Evolutionary conservation across 164 flowering plant genomes (phyloP), one percentile per base, ranked within the genome.

Genomic region (Tetracentron sinense): DNA sequence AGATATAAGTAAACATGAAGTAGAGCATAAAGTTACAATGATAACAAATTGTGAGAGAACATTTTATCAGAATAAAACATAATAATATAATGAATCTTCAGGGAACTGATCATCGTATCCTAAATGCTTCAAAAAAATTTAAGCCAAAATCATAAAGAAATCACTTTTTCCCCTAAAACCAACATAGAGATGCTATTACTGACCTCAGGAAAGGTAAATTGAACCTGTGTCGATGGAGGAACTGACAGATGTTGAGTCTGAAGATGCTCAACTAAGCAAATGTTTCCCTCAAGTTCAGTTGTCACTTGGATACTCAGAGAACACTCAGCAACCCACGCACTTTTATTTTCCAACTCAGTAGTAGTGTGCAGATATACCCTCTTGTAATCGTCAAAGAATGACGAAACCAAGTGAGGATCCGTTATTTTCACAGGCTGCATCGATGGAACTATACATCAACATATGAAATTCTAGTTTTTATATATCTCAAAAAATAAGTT

Each of bases 401-500:
- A 67, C 42, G 99, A 84, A 60, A 90, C 99, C 87, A 95, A 70
- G 81, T 95, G 99, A 38, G 99, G 99, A 83, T 95, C 97, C 42
- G 70, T 67, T 66, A 95, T 79, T 77, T 86, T 92, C 60, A 92
- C 97, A 0, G 97, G 96, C 99, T 95, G 99, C 85, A 84, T 42
- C 14, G 8, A 38, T 4, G 1, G 14, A 12, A 38, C 11, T 22
- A 49, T 19, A 25, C 17, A 63, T 62, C 22, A 66, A 38, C 26
- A 27, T 2, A 4, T 38, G 29, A 42, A 51, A 62, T 52, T 17
- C n/a, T 53, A 26, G 50, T 58, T 44, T 62, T 25, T 57, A 30
- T 7, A 31, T 21, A 54, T 11, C 4, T n/a, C 26, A 47, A 48
- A 26, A n/a, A 38, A 30, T 26, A 48, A 53, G 56, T 55, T 27